Conservation (phyloP, 768 basidiomycete species). For the Mycena kentingensis region DNA sequence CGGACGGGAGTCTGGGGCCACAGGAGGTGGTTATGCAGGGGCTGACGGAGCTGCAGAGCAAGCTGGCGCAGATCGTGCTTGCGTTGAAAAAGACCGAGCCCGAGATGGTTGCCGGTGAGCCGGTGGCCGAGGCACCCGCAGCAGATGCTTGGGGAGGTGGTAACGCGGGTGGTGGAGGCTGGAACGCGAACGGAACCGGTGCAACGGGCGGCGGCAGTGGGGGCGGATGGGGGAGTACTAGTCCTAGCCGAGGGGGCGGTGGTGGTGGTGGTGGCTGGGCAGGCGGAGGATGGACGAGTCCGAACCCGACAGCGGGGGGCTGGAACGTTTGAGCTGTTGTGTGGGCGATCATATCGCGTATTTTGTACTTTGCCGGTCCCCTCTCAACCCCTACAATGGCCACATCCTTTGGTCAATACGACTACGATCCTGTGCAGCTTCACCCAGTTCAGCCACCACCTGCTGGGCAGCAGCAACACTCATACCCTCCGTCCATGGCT, state of each 20-base stretch:
- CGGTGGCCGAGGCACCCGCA: slow-evolving; percentile 14
- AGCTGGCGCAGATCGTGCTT: slow-evolving; percentile 77
- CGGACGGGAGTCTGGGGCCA: slow-evolving; percentile 85
- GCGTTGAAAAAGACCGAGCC: slow-evolving; percentile 69
- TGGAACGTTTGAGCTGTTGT: slow-evolving; percentile 48
- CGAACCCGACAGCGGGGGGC: slow-evolving; percentile 52
- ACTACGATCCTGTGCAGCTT: slow-evolving; percentile 9
- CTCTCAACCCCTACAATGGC: not conserved
- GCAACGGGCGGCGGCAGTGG: slow-evolving; percentile 17
- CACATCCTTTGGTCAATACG: too few species aligned
- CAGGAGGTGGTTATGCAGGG: slow-evolving; percentile 90
- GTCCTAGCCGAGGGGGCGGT: slow-evolving; percentile 17
- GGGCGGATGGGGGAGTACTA: slow-evolving; percentile 19
- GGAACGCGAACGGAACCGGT: slow-evolving; percentile 23
- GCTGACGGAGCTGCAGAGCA: slow-evolving; percentile 74
- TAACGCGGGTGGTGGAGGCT: slow-evolving; percentile 31
- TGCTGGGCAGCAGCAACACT: slow-evolving; percentile 2
- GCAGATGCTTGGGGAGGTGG: slow-evolving; percentile 30
- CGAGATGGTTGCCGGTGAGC: slow-evolving; percentile 43
- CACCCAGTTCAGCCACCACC: not conserved
- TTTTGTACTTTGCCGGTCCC: too few species aligned
- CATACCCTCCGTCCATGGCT: slow-evolving; percentile 11
- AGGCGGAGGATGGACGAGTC: slow-evolving; percentile 45
- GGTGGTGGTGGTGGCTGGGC: slow-evolving; percentile 41
- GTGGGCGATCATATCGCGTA: too few species aligned